Conservation (phyloP, 345 rosid species). For the Gossypium anomalum region DNA sequence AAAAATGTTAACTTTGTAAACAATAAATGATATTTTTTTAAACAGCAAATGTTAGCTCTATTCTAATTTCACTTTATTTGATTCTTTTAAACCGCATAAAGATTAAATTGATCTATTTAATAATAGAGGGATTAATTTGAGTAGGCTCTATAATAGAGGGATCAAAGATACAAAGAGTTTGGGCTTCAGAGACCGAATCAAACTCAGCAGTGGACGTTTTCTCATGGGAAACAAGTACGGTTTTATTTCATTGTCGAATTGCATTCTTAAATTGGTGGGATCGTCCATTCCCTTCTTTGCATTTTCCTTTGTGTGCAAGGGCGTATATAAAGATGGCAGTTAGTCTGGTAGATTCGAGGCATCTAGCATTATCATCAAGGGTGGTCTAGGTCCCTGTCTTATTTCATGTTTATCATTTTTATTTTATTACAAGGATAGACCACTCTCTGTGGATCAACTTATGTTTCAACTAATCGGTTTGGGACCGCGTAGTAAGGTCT, state of each 20-base stretch:
- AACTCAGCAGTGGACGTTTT: constrained; percentile 90
- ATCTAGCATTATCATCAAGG: background rate
- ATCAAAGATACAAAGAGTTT: constrained; percentile 89
- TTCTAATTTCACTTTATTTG: no score
- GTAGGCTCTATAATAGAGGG: constrained; percentile 33
- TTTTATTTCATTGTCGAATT: constrained; percentile 15
- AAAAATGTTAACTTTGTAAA: no score
- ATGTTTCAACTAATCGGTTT: background rate
- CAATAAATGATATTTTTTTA: no score
- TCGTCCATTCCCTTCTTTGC: background rate
- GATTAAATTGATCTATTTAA: no score
- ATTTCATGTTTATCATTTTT: background rate
- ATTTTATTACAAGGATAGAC: background rate
- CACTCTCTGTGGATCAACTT: background rate
- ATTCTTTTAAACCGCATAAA: no score
- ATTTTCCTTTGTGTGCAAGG: background rate
- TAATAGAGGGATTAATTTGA: no score
- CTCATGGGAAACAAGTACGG: constrained; percentile 88
- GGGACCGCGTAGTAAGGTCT: no score
- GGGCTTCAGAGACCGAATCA: constrained; percentile 93
- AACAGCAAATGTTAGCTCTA: no score
- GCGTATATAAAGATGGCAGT: background rate
- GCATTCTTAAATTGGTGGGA: background rate
- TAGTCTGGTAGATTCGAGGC: background rate
- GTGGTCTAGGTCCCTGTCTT: background rate